Evolutionary conservation across 2,329 filamentous ascomycete genomes (phyloP).

Genomic region (Neocucurbitaria cava): DNA sequence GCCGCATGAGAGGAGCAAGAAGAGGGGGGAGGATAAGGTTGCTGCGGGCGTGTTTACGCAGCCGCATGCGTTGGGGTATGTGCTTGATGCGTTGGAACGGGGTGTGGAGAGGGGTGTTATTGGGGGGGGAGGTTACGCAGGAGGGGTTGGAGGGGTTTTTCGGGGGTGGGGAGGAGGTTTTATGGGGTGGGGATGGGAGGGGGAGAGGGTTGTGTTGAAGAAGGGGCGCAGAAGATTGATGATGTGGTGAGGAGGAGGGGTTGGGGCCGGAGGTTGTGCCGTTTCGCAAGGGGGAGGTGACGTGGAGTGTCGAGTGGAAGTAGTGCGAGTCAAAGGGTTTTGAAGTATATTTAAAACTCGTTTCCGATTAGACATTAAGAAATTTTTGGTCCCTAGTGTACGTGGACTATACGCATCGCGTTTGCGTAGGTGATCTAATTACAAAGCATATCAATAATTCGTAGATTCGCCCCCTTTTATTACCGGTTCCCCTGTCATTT

Average conservation of each 20-base stretch:
- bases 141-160: conserved; percentile 66
- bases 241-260: conserved; percentile 62
- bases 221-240: conserved; percentile 62
- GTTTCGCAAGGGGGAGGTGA: conserved; percentile 68
- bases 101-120: conserved; percentile 64
- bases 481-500: neutral
- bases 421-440: neutral
- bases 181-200: conserved; percentile 59
- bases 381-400: too few relatives aligned
- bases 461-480: neutral
- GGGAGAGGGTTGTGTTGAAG: conserved; percentile 63
- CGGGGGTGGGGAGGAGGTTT: conserved; percentile 63
- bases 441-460: neutral
- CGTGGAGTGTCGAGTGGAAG: conserved; percentile 59
- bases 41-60: conserved; percentile 83
- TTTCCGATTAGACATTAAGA: too few relatives aligned
- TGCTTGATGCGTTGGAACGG: conserved; percentile 70
- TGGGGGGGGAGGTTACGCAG: conserved; percentile 60
- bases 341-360: neutral
- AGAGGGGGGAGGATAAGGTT: conserved; percentile 60
- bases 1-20: conserved; percentile 69
- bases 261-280: conserved; percentile 67
- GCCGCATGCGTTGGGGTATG: conserved; percentile 70
- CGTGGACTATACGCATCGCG: too few relatives aligned
- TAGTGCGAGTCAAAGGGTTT: conserved; percentile 8